Base-by-base conservation (phyloP, 345 rosid species). In the Linum tenue region DNA sequence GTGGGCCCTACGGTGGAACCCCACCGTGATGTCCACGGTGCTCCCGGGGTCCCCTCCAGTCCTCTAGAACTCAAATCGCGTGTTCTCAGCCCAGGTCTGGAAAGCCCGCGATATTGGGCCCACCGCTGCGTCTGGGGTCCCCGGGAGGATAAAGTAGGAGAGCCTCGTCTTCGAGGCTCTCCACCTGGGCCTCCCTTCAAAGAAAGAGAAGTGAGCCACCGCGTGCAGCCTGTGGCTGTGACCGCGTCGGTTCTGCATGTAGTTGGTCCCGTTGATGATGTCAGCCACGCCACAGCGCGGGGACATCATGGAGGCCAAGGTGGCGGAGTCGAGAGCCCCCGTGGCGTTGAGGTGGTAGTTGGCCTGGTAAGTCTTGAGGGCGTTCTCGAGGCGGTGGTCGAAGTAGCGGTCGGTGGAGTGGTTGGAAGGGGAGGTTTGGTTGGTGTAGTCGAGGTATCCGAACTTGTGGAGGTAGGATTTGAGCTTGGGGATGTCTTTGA, bases 221-320 rank as follows among this genome's bases (percentile, higher is more conserved):
- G 67, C 5, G n/a, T 74, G 78, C 44, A 74, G 62, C n/a, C 41
- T 15, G 2, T 71, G 56, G 31, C 58, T 50, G 56, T 22, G 31
- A 22, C 39, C 40, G 40, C 37, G 57, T 16, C 60, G 68, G 3
- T 69, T 50, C 1, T 22, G 14, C 77, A 79, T 75, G 59, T 65
- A 3, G 5, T 69, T 65, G 8, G 73, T 71, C 5, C 80, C 76
- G 6, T 75, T 67, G 64, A 76, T 41, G 58, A 80, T 64, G 39
- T 80, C 84, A 1, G 76, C 40, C 5, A 77, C 65, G 0, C 76
- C 82, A 17, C 85, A 82, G 3, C 85, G 69, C 9, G 83, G 76
- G 69, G 3, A 50, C 37, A 11, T 35, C 83, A 80, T 77, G 7
- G 15, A 11, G 0, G 64, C 55, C 2, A 78, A 67, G 0, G 79